Conservation (phyloP, 208 protist genomes). For the Porcisia hertigi region DNA sequence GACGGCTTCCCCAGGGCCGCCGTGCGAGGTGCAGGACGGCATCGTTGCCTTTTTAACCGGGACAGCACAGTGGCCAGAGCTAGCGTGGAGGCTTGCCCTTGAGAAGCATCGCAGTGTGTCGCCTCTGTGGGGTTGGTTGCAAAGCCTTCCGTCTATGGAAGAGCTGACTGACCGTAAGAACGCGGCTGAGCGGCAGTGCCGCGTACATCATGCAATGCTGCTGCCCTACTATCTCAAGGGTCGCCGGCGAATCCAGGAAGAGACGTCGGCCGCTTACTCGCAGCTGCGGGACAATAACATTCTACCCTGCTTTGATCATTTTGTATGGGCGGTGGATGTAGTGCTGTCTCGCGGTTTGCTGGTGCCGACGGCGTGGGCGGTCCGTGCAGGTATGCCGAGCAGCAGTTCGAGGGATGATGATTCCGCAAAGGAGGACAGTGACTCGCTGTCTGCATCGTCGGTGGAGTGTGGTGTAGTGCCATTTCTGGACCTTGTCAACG, state of each 20-base stretch:
- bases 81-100: slow-evolving; percentile 78
- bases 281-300: slow-evolving; percentile 49
- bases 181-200: slow-evolving; percentile 51
- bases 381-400: neutral
- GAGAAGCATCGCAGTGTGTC: slow-evolving; percentile 80
- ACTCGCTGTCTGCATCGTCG: neutral
- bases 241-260: slow-evolving; percentile 39
- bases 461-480: slow-evolving; percentile 80
- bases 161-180: slow-evolving; percentile 44
- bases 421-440: neutral
- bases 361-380: slow-evolving; percentile 62
- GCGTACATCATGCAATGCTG: slow-evolving; percentile 61
- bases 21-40: slow-evolving; percentile 23
- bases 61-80: slow-evolving; percentile 59
- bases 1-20: neutral
- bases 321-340: slow-evolving; percentile 62
- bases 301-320: slow-evolving; percentile 39
- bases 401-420: neutral
- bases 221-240: slow-evolving; percentile 59
- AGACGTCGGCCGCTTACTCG: slow-evolving; percentile 43
- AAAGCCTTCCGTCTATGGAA: slow-evolving; percentile 47
- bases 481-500: slow-evolving; percentile 82
- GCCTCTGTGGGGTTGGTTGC: slow-evolving; percentile 83
- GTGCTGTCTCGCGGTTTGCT: slow-evolving; percentile 63
- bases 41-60: slow-evolving; percentile 61